phyloP scores from a whole-genome alignment of 768 basidiomycete genomes.

The Hygrocybe coccinea region DNA sequence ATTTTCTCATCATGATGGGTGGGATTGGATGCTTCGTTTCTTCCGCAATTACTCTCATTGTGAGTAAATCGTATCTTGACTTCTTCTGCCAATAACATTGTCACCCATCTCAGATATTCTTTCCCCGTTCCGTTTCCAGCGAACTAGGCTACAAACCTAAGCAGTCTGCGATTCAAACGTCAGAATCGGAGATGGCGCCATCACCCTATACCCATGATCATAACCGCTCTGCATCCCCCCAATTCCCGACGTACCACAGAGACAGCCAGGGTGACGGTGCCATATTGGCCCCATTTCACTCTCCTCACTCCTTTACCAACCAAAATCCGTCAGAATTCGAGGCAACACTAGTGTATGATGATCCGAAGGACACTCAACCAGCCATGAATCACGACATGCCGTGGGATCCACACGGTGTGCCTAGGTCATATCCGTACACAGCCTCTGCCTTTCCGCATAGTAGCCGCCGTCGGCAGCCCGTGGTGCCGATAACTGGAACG shows the following conservation, averaged over 20 bases:
- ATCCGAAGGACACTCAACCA: slow-evolving; percentile 15
- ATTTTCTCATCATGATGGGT: slow-evolving; percentile 66
- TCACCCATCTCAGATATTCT: slow-evolving; percentile 54
- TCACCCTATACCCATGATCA: slow-evolving; percentile 15
- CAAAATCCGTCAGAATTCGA: background rate
- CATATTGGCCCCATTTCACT: background rate
- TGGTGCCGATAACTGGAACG: background rate
- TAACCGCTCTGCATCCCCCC: background rate
- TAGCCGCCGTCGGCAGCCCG: background rate
- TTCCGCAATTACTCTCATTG: slow-evolving; percentile 74
- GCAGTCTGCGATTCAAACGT: slow-evolving; percentile 22
- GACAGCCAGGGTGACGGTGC: background rate
- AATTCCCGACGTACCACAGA: background rate
- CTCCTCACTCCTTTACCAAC: background rate
- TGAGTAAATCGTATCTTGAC: slow-evolving; percentile 28
- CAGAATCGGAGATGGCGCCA: slow-evolving; percentile 27
- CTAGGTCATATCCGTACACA: background rate
- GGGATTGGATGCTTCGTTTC: slow-evolving; percentile 76
- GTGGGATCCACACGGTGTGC: background rate
- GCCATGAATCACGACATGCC: slow-evolving; percentile 27
- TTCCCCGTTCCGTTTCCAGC: slow-evolving; percentile 65
- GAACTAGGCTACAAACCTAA: slow-evolving; percentile 60
- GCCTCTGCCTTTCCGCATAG: background rate
- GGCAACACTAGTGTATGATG: background rate
- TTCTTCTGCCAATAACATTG: background rate